Percentiles rank a stretch among this genome's conserved stretches.
Evolutionary conservation across 2,329 filamentous ascomycete species (phyloP).

Genomic region (Didymella pinodella): DNA sequence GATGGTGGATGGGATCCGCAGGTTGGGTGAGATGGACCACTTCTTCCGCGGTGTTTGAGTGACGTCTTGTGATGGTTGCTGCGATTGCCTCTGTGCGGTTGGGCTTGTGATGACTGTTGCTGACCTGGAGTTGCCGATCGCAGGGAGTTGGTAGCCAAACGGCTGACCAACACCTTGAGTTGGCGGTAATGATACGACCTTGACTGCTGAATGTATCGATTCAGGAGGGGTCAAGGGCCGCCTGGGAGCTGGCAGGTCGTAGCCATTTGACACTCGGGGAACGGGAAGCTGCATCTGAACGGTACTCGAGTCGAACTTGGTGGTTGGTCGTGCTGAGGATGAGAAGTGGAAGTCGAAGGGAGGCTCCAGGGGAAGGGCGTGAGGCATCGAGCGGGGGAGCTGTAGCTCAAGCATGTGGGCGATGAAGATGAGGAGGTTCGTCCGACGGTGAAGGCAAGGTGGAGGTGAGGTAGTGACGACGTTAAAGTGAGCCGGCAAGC

Average conservation of each 20-base stretch:
- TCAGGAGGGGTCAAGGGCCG: slow-evolving; percentile 47
- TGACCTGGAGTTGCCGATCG: slow-evolving; percentile 47
- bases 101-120: slow-evolving; percentile 26
- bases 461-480: slow-evolving; percentile 22
- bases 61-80: slow-evolving; percentile 33
- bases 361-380: slow-evolving; percentile 49
- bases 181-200: slow-evolving; percentile 42
- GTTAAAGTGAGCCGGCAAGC: slow-evolving; percentile 25
- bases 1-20: slow-evolving; percentile 49
- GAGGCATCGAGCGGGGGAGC: slow-evolving; percentile 52
- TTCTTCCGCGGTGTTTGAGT: slow-evolving; percentile 41
- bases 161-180: slow-evolving; percentile 40
- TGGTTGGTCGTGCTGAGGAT: slow-evolving; percentile 27
- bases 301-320: slow-evolving; percentile 39
- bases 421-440: slow-evolving; percentile 26
- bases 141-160: slow-evolving; percentile 47
- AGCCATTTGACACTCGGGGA: slow-evolving; percentile 33
- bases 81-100: slow-evolving; percentile 20
- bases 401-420: slow-evolving; percentile 53
- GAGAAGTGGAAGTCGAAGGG: slow-evolving; percentile 46
- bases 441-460: slow-evolving; percentile 17
- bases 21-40: slow-evolving; percentile 46
- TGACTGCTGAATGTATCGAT: slow-evolving; percentile 42
- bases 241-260: slow-evolving; percentile 35
- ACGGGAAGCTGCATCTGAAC: slow-evolving; percentile 47